These are phyloP conservation scores for Sugiyamaella novakii DNA, from an alignment of 1,139 yeast genomes.

Conservation along the genomic window DNA sequence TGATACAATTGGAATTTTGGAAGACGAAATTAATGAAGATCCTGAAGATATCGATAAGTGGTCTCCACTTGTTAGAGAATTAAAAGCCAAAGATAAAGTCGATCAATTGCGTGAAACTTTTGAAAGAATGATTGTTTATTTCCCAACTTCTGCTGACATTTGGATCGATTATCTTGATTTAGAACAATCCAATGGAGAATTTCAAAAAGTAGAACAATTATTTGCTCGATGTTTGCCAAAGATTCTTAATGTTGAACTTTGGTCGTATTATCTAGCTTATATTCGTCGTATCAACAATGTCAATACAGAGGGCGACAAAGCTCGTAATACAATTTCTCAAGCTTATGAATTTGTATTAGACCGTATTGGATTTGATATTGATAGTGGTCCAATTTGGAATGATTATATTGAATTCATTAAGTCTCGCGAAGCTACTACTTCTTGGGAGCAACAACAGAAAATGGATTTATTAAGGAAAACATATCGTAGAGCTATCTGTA, in stretches of 20 bases:
- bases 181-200: conserved; percentile 70
- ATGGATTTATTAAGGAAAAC: conserved; percentile 74
- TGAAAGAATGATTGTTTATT: conserved; percentile 62
- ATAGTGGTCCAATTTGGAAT: conserved; percentile 73
- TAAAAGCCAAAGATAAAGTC: conserved; percentile 59
- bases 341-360: conserved; percentile 85
- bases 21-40: conserved; percentile 59
- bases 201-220: conserved; percentile 62
- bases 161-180: conserved; percentile 77
- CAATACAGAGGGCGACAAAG: conserved; percentile 79
- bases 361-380: conserved; percentile 76
- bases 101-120: conserved; percentile 63
- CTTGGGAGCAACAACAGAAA: conserved; percentile 87
- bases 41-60: conserved; percentile 61
- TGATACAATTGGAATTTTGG: conserved; percentile 59
- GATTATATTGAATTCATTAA: conserved; percentile 82
- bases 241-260: conserved; percentile 64
- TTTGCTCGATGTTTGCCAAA: conserved; percentile 63
- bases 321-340: conserved; percentile 71
- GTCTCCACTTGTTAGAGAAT: conserved; percentile 58
- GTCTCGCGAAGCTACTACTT: conserved; percentile 73
- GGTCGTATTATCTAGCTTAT: conserved; percentile 74
- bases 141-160: conserved; percentile 59
- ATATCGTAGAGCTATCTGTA: conserved; percentile 65
- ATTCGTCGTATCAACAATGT: conserved; percentile 67